Base-by-base conservation (phyloP, 306 rosid species). In the Pueraria montana region DNA sequence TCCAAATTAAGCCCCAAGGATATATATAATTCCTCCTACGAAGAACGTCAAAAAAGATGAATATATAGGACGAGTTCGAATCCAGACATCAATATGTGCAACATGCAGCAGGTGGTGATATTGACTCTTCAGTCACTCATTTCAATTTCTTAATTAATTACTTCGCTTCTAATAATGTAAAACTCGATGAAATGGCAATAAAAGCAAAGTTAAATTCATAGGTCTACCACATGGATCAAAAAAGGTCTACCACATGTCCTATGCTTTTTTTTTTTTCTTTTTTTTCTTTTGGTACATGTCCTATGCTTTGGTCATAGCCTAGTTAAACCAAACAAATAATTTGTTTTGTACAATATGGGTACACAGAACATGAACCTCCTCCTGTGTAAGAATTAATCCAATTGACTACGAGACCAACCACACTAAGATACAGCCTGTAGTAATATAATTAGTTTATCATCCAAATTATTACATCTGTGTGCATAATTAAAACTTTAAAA, bases 181-280 rank as follows among this genome's bases (percentile, higher is more conserved):
- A 24, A 23, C 1, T 5, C n/a, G 61, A 17, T 32, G 13, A 46
- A 64, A 78, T 27, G 63, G 34, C 50, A 7, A 65, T 68, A 26
- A 49, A 80, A 45, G 24, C 40, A 0, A 26, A 56, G 52, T 58
- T 80, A 58, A 80, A 43, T 71, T 45, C 52, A 11, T 13, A 55
- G 79, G 42, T 61, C 63, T 46, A 61, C 64, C 45, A 70, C 78
- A 27, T 56, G 84, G n/a, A n/a, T n/a, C n/a, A n/a, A n/a, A n/a
- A n/a, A n/a, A 55, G 79, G 42, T 61, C 63, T 46, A 61, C 64
- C 45, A 70, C 78, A 27, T 56, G 84, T 43, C 21, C 30, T 34
- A 34, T 27, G 32, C n/a, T n/a, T n/a, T n/a, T n/a, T n/a, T n/a
- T n/a, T n/a, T n/a, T n/a, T n/a, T n/a, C n/a, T n/a, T n/a, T n/a